Percentiles rank a stretch among this genome's conserved stretches.
These are phyloP conservation scores for Boechera stricta DNA, from an alignment of 345 rosid genomes.

Conservation along the genomic window DNA sequence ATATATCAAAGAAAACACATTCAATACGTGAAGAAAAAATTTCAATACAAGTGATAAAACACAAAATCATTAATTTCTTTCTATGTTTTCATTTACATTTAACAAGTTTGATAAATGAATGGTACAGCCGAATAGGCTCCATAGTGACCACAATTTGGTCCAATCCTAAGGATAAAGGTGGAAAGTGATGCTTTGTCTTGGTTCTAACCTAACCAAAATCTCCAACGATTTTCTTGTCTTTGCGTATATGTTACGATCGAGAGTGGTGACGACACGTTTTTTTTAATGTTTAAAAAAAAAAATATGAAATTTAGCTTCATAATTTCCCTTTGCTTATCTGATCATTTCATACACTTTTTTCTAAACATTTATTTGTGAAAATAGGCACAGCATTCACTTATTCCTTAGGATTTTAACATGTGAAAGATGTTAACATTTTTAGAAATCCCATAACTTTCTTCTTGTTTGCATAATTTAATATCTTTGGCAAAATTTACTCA, in stretches of 20 bases:
- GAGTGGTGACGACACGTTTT: conserved; percentile 22
- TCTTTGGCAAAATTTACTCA: background rate
- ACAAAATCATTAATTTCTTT: background rate
- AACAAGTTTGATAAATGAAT: conserved; percentile 15
- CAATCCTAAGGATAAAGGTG: conserved; percentile 19
- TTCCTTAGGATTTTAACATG: background rate
- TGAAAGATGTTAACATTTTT: too few relatives aligned
- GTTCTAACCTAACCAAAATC: conserved; percentile 21
- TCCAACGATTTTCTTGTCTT: conserved; percentile 37
- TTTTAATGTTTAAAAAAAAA: background rate
- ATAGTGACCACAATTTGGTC: conserved; percentile 34
- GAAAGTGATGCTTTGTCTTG: conserved; percentile 47
- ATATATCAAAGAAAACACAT: conserved; percentile 8
- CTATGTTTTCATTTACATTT: background rate
- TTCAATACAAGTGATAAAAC: background rate
- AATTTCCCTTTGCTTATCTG: background rate
- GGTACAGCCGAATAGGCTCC: conserved; percentile 16
- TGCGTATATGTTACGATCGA: conserved; percentile 38
- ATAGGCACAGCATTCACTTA: too few relatives aligned
- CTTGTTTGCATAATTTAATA: background rate
- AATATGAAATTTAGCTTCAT: background rate
- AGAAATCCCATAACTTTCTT: background rate
- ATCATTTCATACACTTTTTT: background rate
- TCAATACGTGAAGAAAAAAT: conserved; percentile 1
- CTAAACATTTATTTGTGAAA: background rate